These are phyloP conservation scores for Cenchrus purpureus DNA, from an alignment of 176 grass and related monocot species.

Conservation along the genomic window DNA sequence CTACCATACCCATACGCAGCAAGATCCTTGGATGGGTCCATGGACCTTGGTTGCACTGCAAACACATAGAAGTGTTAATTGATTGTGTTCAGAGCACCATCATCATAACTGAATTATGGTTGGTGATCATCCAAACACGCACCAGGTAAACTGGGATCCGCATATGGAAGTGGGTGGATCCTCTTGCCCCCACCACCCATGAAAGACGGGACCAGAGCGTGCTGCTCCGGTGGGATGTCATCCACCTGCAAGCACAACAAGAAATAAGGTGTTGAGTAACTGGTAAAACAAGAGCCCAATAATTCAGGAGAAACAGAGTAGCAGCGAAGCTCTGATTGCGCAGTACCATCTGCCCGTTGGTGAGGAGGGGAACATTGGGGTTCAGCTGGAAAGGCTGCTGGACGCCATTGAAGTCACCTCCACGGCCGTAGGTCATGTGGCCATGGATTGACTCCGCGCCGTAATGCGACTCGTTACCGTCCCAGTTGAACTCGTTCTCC, in stretches of 20 bases:
- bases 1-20: slow-evolving; percentile 93
- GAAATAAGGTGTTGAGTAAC: background rate
- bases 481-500: slow-evolving; percentile 73
- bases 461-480: slow-evolving; percentile 47
- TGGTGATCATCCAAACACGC: slow-evolving; percentile 18
- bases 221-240: slow-evolving; percentile 90
- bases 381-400: slow-evolving; percentile 49
- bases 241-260: slow-evolving; percentile 54
- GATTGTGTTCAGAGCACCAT: background rate
- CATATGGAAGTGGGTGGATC: slow-evolving; percentile 85
- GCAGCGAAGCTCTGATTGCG: background rate
- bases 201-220: slow-evolving; percentile 86
- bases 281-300: too few species aligned
- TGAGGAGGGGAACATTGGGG: slow-evolving; percentile 86
- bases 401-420: slow-evolving; percentile 38
- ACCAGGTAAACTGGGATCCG: slow-evolving; percentile 81
- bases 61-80: background rate
- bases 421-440: slow-evolving; percentile 85
- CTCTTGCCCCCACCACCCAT: slow-evolving; percentile 82
- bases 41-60: slow-evolving; percentile 92
- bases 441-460: slow-evolving; percentile 67
- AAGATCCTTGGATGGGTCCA: slow-evolving; percentile 97
- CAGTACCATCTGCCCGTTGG: slow-evolving; percentile 83
- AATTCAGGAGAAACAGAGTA: background rate
- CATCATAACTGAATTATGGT: background rate